These are phyloP conservation scores for Kingdonia uniflora DNA, from an alignment of 164 flowering plant species.

Conservation along the genomic window DNA sequence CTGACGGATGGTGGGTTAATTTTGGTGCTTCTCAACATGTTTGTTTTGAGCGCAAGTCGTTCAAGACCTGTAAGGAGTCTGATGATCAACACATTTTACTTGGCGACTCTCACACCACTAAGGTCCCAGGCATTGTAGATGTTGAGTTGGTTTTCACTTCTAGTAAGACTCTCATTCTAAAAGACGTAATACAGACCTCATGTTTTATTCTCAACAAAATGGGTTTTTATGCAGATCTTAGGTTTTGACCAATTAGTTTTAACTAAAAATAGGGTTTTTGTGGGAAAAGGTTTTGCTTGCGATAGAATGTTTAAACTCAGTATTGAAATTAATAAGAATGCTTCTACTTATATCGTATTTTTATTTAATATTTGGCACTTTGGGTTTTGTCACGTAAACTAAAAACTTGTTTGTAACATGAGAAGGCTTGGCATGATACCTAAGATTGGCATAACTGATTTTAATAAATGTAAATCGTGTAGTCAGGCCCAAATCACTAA, in stretches of 20 bases:
- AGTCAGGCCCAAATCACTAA: constrained; percentile 4
- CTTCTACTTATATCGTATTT: neutral
- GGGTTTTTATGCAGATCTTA: constrained; percentile 4
- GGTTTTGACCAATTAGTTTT: constrained; percentile 3
- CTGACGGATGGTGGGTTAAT: neutral
- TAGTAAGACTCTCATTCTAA: neutral
- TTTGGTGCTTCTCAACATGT: neutral
- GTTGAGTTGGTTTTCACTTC: neutral
- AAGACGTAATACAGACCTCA: constrained; percentile 1
- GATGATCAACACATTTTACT: neutral
- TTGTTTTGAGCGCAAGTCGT: neutral
- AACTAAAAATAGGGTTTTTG: constrained; percentile 1
- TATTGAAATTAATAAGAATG: neutral
- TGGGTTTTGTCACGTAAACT: constrained; percentile 8
- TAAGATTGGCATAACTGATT: neutral
- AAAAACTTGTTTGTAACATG: constrained; percentile 1
- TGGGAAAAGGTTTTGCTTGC: constrained; percentile 10
- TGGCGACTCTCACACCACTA: neutral
- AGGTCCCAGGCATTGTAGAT: neutral
- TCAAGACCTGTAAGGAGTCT: neutral
- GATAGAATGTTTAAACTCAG: constrained; percentile 1
- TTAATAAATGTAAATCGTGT: constrained; percentile 7
- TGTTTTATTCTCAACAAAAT: constrained; percentile 1
- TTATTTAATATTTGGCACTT: constrained; percentile 8
- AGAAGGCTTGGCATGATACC: constrained; percentile 5